Evolutionary conservation across 78 protist genomes (phyloP), one percentile per base, ranked within the genome.

Genomic region (Cavenderia fasciculata): DNA sequence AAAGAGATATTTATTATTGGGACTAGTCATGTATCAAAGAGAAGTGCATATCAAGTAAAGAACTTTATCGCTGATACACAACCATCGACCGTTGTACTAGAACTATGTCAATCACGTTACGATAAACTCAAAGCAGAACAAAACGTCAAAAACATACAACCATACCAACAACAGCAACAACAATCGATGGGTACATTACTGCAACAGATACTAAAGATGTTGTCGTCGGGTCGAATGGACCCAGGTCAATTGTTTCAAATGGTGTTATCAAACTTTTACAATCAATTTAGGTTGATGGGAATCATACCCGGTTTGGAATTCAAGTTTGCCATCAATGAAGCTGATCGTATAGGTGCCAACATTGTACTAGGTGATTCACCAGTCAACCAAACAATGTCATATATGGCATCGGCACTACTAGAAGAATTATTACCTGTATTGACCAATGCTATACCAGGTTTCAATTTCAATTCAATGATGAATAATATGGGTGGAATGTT

Each of bases 1-100:
- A 82, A 82, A 43, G 90, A 82, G 52, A 56, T 82, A n/a, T 82
- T 56, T 59, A 21, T 82, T 21, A 82, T 82, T 82, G 90, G 90
- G 21, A 56, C 78, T 5, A 8, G 47, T 29, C 90, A 82, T 44
- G n/a, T 70, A 4, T 56, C 72, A 31, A 82, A 69, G 62, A 41
- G 73, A 19, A 44, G 63, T 25, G 90, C 90, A n/a, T 4, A 59
- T 12, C 54, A 36, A 43, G 90, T 82, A 16, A 43, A 68, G 40
- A 47, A 69, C 0, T 68, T 82, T 36, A 82, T 82, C 21, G 12
- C 47, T 41, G 78, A 82, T 82, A 49, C 68, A 43, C 47, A 82
- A 44, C 90, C 90, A 0, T 59, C 65, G 11, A 70, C 90, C 31
- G 61, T 82, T 3, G 90, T 82, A 4, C 11, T 82, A 0, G 90